Evolutionary conservation across 2,329 filamentous ascomycete genomes (phyloP).

Genomic region (Verticillium nonalfalfae): DNA sequence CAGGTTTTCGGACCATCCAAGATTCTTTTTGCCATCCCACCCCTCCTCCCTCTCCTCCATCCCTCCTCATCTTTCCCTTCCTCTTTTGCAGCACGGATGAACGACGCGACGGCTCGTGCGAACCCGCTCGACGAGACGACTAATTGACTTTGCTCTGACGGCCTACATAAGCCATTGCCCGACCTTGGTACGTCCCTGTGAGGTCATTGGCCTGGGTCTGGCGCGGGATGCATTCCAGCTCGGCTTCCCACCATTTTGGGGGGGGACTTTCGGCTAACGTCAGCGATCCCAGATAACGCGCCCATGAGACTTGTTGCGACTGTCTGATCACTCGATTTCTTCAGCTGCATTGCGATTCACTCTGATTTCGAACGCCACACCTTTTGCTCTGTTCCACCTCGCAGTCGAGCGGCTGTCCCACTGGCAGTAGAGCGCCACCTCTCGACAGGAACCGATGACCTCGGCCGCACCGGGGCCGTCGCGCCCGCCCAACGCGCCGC

Average conservation of each 20-base stretch:
- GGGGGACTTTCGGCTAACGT: neutral
- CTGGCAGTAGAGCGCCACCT: too few species aligned
- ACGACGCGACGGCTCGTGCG: neutral
- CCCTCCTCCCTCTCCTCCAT: neutral
- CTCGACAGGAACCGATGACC: neutral
- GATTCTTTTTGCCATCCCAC: neutral
- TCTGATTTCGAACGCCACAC: too few species aligned
- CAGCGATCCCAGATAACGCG: neutral
- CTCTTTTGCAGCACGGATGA: neutral
- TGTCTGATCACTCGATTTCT: neutral
- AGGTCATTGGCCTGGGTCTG: neutral
- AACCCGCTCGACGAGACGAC: neutral
- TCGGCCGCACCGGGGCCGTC: neutral
- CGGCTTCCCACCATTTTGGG: neutral
- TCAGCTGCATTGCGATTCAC: too few species aligned
- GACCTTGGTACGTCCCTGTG: neutral
- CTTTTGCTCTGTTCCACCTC: neutral
- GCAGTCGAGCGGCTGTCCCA: too few species aligned
- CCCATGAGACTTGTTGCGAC: neutral
- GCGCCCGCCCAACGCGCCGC: constrained; percentile 2
- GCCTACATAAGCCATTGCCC: neutral
- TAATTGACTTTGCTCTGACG: neutral
- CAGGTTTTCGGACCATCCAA: neutral
- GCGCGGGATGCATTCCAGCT: neutral
- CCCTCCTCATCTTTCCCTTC: too few species aligned